Evolutionary conservation across 2,329 filamentous ascomycete species (phyloP).

Genomic region (Xylariaceae sp.): DNA sequence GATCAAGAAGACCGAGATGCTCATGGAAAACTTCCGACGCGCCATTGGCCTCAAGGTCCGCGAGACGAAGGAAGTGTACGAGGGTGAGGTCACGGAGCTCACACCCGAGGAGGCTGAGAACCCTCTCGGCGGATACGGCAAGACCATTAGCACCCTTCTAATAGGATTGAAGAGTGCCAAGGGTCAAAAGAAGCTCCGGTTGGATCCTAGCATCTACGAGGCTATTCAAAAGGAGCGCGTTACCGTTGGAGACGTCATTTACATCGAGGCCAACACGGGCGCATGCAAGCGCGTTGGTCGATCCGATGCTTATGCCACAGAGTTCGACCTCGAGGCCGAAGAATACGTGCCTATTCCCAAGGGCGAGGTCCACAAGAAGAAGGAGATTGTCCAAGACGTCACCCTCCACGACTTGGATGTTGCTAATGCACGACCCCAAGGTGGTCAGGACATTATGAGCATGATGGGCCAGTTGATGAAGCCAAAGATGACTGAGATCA

Average conservation of each 20-base stretch:
- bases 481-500: constrained; percentile 99
- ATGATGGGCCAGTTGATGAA: constrained; percentile 99
- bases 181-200: constrained; percentile 93
- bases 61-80: constrained; percentile 98
- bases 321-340: constrained; percentile 97
- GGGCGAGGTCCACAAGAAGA: constrained; percentile 99
- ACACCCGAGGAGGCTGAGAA: constrained; percentile 98
- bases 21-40: constrained; percentile 98
- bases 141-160: constrained; percentile 92
- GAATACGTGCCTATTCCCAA: constrained; percentile 99
- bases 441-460: constrained; percentile 98
- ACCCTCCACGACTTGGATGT: constrained; percentile 95
- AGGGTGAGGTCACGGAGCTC: constrained; percentile 96
- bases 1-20: constrained; percentile 97
- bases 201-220: constrained; percentile 98
- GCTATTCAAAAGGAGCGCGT: constrained; percentile 98
- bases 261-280: constrained; percentile 98
- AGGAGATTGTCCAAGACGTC: constrained; percentile 98
- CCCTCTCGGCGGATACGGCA: constrained; percentile 90
- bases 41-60: constrained; percentile 95
- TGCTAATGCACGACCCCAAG: constrained; percentile 90
- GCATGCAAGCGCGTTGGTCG: constrained; percentile 95
- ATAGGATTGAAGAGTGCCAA: constrained; percentile 93
- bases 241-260: constrained; percentile 93
- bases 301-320: constrained; percentile 94